These are phyloP conservation scores for Mycena maculata DNA, from an alignment of 768 basidiomycete species.

Conservation along the genomic window DNA sequence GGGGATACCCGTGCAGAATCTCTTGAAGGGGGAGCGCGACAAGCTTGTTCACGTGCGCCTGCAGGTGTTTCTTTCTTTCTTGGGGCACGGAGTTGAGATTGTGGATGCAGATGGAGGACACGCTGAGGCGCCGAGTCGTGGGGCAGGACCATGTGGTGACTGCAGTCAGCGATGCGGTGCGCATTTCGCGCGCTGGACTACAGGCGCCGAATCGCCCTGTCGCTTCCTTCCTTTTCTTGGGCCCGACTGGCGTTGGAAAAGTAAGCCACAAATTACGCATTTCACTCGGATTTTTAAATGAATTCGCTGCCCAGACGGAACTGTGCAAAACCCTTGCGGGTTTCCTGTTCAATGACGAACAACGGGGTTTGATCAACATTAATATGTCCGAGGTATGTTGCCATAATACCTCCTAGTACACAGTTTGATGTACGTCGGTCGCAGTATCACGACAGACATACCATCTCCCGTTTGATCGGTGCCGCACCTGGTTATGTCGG, in stretches of 20 bases:
- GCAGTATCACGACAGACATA: conserved; percentile 92
- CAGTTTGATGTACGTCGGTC: conserved; percentile 21
- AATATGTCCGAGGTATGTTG: conserved; percentile 87
- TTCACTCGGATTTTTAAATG: neutral
- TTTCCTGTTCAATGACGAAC: conserved; percentile 92
- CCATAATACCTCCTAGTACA: neutral
- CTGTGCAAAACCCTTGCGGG: conserved; percentile 88
- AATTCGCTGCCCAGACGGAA: conserved; percentile 69
- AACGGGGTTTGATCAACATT: conserved; percentile 89
- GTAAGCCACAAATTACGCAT: conserved; percentile 44
- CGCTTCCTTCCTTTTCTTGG: conserved; percentile 92
- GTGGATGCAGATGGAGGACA: conserved; percentile 82
- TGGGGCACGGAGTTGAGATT: neutral
- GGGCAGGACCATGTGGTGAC: conserved; percentile 92
- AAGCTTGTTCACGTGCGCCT: conserved; percentile 88
- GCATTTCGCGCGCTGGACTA: conserved; percentile 91
- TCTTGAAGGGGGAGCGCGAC: conserved; percentile 90
- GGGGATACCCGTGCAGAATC: conserved; percentile 89
- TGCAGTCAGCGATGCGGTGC: conserved; percentile 89
- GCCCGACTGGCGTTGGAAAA: conserved; percentile 90
- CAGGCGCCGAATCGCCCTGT: conserved; percentile 91
- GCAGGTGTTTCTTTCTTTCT: conserved; percentile 3
- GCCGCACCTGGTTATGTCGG: conserved; percentile 95
- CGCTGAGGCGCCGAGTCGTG: conserved; percentile 78
- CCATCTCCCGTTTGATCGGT: conserved; percentile 90